Evolutionary conservation across 208 protist genomes (phyloP).

Genomic region (Tritrichomonas foetus): DNA sequence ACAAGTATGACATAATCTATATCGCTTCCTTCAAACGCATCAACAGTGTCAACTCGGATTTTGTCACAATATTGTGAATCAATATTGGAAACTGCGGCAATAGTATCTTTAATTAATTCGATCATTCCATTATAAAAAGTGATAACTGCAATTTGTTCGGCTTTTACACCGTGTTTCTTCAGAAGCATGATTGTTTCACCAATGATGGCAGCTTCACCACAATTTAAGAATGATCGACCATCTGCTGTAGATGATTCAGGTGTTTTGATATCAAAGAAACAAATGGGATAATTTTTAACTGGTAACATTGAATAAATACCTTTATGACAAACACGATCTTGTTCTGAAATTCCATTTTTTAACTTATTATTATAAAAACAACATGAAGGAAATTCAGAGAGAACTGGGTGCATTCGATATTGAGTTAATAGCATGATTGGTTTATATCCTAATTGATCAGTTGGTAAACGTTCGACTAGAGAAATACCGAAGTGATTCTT

Average conservation of each 20-base stretch:
- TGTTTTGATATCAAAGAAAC: no score
- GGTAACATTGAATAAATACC: no score
- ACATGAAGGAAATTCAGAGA: conserved; percentile 35
- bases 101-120: not conserved
- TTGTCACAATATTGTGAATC: not conserved
- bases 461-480: conserved; percentile 86
- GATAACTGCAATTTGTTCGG: not conserved
- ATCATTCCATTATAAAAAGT: not conserved
- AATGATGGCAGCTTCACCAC: not conserved
- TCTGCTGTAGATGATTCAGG: not conserved
- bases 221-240: not conserved
- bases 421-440: conserved; percentile 58
- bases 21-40: conserved; percentile 23
- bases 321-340: not conserved
- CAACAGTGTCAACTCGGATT: not conserved
- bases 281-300: no score
- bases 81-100: no score
- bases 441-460: conserved; percentile 73
- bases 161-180: not conserved
- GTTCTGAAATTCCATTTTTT: not conserved
- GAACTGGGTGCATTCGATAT: conserved; percentile 50
- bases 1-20: conserved; percentile 21
- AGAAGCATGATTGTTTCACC: not conserved
- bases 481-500: conserved; percentile 74
- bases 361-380: conserved; percentile 42